Conservation (phyloP, 495 filamentous ascomycete species). For the Astrocystis sublimbata region DNA sequence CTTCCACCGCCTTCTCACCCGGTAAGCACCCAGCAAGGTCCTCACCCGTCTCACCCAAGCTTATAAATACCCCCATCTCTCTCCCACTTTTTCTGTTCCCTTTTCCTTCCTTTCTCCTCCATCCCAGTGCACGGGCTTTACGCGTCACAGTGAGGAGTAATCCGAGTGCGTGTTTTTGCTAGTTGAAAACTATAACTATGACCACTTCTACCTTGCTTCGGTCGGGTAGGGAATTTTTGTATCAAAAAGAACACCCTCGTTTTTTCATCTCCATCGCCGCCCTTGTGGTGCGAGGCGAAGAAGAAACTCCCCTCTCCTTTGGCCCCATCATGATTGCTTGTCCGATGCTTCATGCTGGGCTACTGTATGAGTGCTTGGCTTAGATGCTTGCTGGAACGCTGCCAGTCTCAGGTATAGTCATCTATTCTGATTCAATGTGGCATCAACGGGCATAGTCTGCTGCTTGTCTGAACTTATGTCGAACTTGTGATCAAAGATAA, state of each 20-base stretch:
- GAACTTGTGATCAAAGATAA: too few relatives aligned
- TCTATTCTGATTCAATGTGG: too few relatives aligned
- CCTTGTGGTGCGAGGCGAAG: conserved; percentile 32
- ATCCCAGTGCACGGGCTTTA: conserved; percentile 56
- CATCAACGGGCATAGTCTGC: too few relatives aligned
- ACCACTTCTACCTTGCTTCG: conserved; percentile 43
- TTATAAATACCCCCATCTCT: conserved; percentile 29
- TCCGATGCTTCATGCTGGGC: too few relatives aligned
- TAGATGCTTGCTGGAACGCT: too few relatives aligned
- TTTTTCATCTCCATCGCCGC: conserved; percentile 31
- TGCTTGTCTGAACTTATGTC: too few relatives aligned
- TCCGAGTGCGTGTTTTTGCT: conserved; percentile 59
- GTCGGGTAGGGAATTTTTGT: conserved; percentile 48
- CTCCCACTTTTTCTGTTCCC: conserved; percentile 15
- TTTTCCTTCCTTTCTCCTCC: conserved; percentile 31
- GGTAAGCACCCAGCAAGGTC: too few relatives aligned
- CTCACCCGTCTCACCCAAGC: too few relatives aligned
- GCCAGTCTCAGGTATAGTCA: background rate
- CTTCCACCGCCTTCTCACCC: conserved; percentile 24
- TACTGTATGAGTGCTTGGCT: too few relatives aligned
- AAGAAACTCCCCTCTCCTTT: conserved; percentile 15
- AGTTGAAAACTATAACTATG: conserved; percentile 59
- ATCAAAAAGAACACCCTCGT: conserved; percentile 20
- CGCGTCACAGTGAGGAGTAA: conserved; percentile 56
- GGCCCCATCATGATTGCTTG: background rate